phyloP scores from a whole-genome alignment of 345 rosid species.

The Capsella bursapastoris region DNA sequence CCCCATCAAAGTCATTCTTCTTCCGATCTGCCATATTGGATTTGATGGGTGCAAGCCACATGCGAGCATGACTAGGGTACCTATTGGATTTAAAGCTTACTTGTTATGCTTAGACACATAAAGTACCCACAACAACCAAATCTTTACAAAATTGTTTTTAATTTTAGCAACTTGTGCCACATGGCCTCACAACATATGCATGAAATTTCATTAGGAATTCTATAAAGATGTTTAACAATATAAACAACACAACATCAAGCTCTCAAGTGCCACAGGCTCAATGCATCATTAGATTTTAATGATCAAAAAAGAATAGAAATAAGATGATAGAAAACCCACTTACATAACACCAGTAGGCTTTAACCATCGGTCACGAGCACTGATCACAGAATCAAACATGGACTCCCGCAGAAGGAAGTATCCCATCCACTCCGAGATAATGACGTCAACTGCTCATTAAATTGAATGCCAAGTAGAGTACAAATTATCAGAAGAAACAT shows the following conservation, averaged over 20 bases:
- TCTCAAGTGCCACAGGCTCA: constrained; percentile 19
- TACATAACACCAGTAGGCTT: constrained; percentile 93
- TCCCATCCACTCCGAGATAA: constrained; percentile 99
- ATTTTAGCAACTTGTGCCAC: not conserved
- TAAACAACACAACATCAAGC: constrained; percentile 2
- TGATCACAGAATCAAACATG: constrained; percentile 97
- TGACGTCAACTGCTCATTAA: constrained; percentile 80
- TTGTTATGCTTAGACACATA: constrained; percentile 13
- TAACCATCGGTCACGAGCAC: constrained; percentile 98
- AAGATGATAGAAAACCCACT: constrained; percentile 37
- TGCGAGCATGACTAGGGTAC: constrained; percentile 99
- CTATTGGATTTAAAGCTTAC: constrained; percentile 48
- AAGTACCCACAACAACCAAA: constrained; percentile 1
- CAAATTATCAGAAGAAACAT: not conserved
- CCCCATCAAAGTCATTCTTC: constrained; percentile 64
- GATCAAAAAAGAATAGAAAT: not conserved
- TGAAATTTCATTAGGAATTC: not conserved
- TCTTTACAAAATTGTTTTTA: not conserved
- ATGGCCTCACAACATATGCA: constrained; percentile 19
- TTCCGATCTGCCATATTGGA: constrained; percentile 71
- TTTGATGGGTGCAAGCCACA: constrained; percentile 95
- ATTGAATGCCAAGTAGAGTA: constrained; percentile 20
- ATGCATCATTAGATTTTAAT: constrained; percentile 5
- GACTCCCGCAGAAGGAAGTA: constrained; percentile 95
- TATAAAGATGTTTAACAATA: not conserved